phyloP scores from a whole-genome alignment of 2,329 filamentous ascomycete genomes.

The Aspergillus sojae region DNA sequence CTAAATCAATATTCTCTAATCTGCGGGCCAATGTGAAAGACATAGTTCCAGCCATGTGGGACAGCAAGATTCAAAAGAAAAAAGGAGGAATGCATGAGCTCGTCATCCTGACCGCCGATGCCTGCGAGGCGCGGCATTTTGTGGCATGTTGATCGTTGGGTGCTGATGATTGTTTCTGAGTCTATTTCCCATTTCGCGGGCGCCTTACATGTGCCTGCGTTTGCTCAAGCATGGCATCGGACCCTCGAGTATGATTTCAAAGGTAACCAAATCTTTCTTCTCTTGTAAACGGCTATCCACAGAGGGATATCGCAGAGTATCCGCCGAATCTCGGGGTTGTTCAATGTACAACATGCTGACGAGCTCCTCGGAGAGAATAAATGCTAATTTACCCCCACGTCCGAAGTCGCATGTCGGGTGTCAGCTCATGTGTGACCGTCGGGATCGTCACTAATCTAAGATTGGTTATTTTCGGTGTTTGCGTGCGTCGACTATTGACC shows the following conservation, averaged over 20 bases:
- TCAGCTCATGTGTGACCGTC: not conserved
- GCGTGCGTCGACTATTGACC: not conserved
- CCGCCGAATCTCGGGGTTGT: not conserved
- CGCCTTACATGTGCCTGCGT: not conserved
- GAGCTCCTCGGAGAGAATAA: not conserved
- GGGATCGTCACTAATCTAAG: not conserved
- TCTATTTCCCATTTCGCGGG: not conserved
- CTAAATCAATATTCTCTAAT: not conserved
- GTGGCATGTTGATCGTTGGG: not conserved
- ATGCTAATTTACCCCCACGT: not conserved
- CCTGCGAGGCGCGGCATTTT: not conserved
- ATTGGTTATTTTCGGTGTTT: not conserved
- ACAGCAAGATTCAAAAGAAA: not conserved
- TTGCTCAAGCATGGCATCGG: not conserved
- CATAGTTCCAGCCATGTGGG: not conserved
- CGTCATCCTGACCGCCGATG: not conserved
- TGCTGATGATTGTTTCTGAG: not conserved
- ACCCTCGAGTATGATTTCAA: not conserved
- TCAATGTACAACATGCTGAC: not conserved
- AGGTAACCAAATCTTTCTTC: not conserved
- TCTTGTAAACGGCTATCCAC: not conserved
- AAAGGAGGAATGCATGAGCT: not conserved
- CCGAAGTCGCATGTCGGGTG: not conserved
- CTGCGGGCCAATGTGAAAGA: not conserved
- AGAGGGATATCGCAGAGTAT: not conserved